phyloP scores from a whole-genome alignment of 768 basidiomycete genomes.

The Boletus vermiculosoides region DNA sequence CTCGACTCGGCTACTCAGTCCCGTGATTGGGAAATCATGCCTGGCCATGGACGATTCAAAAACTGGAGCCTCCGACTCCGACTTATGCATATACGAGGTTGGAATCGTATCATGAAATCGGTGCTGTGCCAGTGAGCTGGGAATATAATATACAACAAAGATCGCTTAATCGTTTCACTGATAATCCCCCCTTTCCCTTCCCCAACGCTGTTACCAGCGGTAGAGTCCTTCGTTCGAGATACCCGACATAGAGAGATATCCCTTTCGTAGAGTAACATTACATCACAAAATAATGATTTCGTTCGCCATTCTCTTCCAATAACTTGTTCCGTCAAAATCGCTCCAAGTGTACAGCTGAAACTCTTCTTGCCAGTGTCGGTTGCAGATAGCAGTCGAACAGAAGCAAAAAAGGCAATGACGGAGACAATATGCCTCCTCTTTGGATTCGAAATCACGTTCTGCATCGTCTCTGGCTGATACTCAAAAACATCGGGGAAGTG shows the following conservation, averaged over 20 bases:
- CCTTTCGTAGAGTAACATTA: background rate
- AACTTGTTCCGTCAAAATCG: background rate
- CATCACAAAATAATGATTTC: background rate
- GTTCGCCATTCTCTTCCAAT: background rate
- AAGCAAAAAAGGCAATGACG: background rate
- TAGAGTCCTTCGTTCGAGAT: background rate
- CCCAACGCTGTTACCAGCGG: background rate
- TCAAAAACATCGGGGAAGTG: too few relatives aligned
- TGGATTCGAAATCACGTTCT: background rate
- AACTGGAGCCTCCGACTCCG: background rate
- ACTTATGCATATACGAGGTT: background rate
- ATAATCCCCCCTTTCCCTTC: background rate
- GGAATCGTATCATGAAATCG: conserved; percentile 5
- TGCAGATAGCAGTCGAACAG: background rate
- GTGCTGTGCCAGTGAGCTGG: background rate
- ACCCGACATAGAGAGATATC: conserved; percentile 1
- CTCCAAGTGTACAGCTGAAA: background rate
- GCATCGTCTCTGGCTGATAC: background rate
- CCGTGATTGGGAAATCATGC: conserved; percentile 7
- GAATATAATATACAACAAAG: background rate
- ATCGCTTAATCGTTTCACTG: background rate
- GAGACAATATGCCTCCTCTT: background rate
- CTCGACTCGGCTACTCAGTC: background rate
- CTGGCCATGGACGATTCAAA: conserved; percentile 9
- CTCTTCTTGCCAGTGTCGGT: background rate